Base-by-base conservation (phyloP, 805 yeast genomes). In the Wickerhamomyces bovis region DNA sequence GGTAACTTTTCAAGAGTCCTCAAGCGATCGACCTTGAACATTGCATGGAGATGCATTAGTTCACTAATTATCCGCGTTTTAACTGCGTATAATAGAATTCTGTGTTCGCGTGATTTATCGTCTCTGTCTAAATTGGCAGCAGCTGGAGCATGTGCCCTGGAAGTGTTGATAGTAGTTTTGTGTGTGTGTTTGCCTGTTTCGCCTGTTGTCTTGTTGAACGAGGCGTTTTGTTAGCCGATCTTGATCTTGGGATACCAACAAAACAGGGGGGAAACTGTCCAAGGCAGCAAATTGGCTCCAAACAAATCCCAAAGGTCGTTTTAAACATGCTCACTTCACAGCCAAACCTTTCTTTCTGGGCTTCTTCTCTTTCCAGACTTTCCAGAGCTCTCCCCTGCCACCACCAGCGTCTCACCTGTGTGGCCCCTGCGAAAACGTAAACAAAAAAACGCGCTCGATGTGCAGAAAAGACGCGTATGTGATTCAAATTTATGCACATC, bases 401-500 rank as follows among this genome's bases (percentile, higher is more conserved):
- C n/a, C 13, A 28, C 5, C 31, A 7, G 13, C 31, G 6, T 15
- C 31, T 15, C 6, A 10, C 20, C 12, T 3, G 16, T 44, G 46
- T 20, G 23, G 46, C 20, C 41, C 42, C 10, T 33, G 16, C 44
- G 40, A 44, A 44, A 47, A 47, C 16, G 50, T 47, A 47, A 47
- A 47, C 50, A 47, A 40, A 40, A 19, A 6, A 23, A 20, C 42
- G 38, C 39, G 42, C 13, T 35, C 13, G 22, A 35, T 6, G 19
- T 39, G 15, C 11, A 31, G 10, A 33, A n/a, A 33, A 33, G 12
- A 31, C 35, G 10, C 35, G 35, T 31, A 18, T 4, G 4, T 9
- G 28, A 3, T 2, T 28, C 31, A 13, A 13, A 13, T 28, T 28
- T 28, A 28, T 28, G 31, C 31, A 28, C 11, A 13, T 3, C 4